These are phyloP conservation scores for Epichloe scottii DNA, from an alignment of 2,329 filamentous ascomycete genomes.

Conservation along the genomic window DNA sequence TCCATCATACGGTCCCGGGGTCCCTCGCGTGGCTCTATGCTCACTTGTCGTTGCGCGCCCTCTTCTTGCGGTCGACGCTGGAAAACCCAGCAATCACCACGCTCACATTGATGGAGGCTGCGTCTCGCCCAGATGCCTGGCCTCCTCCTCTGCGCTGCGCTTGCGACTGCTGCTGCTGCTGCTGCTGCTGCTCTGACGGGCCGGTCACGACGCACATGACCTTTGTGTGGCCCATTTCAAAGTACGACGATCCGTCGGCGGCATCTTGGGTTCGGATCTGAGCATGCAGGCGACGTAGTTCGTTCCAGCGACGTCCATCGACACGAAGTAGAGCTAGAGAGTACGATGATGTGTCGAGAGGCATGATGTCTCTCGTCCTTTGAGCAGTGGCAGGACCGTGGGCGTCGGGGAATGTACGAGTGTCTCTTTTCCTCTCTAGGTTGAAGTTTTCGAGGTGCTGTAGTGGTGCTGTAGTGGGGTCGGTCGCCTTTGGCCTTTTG, in stretches of 20 bases:
- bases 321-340: slow-evolving; percentile 71
- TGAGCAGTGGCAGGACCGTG: not conserved
- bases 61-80: slow-evolving; percentile 70
- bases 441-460: too few species aligned
- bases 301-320: slow-evolving; percentile 89
- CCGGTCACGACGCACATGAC: slow-evolving; percentile 88
- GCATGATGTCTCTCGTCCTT: slow-evolving; percentile 42
- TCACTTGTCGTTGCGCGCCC: slow-evolving; percentile 66
- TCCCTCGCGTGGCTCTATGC: slow-evolving; percentile 12
- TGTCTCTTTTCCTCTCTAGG: too few species aligned
- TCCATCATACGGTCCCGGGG: too few species aligned
- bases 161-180: slow-evolving; percentile 55
- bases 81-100: slow-evolving; percentile 82
- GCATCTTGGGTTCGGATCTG: slow-evolving; percentile 88
- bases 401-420: too few species aligned
- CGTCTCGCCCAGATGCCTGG: slow-evolving; percentile 33
- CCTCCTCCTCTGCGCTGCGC: slow-evolving; percentile 20
- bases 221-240: slow-evolving; percentile 96
- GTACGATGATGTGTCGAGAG: slow-evolving; percentile 89
- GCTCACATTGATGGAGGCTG: slow-evolving; percentile 58
- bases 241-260: slow-evolving; percentile 83
- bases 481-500: too few species aligned
- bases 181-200: slow-evolving; percentile 56
- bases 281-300: slow-evolving; percentile 76
- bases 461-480: too few species aligned